These are phyloP conservation scores for Botrytis medusae DNA, from an alignment of 2,329 filamentous ascomycete genomes.

Conservation along the genomic window DNA sequence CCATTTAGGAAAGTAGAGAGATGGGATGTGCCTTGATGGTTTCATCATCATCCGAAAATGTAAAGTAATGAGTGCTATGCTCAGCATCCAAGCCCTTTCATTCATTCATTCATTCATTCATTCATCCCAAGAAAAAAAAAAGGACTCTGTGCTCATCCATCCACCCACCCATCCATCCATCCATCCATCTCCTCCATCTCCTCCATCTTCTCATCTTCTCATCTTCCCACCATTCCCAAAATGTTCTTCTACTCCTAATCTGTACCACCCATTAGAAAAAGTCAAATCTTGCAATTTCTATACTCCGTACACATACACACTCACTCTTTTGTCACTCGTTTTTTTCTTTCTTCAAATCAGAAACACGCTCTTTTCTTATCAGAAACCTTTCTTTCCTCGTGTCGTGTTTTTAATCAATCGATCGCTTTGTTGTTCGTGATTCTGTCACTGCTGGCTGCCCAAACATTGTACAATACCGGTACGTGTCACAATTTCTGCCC, in stretches of 20 bases:
- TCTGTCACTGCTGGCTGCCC: neutral
- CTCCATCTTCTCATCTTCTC: neutral
- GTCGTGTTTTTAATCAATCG: constrained; percentile 15
- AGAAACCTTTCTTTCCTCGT: neutral
- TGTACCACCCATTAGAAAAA: neutral
- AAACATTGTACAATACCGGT: constrained; percentile 3
- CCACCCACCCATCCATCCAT: too few species aligned
- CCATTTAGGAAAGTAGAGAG: neutral
- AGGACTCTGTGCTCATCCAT: too few species aligned
- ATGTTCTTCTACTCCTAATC: neutral
- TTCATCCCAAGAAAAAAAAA: too few species aligned
- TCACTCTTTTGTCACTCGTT: constrained; percentile 16
- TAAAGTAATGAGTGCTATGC: neutral
- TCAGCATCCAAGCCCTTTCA: neutral
- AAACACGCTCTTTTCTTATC: neutral
- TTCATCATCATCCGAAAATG: constrained; percentile 13
- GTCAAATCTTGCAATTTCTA: neutral
- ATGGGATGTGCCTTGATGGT: constrained; percentile 11
- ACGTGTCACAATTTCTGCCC: constrained; percentile 18
- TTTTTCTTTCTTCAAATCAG: neutral
- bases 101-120: neutral
- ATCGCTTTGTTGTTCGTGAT: neutral
- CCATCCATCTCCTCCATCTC: neutral
- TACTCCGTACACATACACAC: neutral
- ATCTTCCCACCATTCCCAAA: constrained; percentile 11